Conservation (phyloP, 2,329 filamentous ascomycete species). For the Fonsecaea erecta region DNA sequence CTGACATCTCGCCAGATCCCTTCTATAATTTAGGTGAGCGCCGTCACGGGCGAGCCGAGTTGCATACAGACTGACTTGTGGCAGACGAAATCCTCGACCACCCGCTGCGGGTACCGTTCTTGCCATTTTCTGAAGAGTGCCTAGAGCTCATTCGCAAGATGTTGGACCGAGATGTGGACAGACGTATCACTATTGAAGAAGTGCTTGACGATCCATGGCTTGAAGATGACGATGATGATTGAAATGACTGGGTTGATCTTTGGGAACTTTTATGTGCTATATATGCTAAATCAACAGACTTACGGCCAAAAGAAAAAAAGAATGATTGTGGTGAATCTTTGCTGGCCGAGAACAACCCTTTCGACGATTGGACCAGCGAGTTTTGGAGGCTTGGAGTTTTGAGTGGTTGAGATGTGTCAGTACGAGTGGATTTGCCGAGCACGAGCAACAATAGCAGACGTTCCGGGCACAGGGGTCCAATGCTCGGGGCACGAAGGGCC, state of each 20-base stretch:
- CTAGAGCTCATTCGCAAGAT: conserved; percentile 90
- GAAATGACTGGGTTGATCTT: background rate
- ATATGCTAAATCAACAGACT: conserved; percentile 7
- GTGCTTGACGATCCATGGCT: conserved; percentile 89
- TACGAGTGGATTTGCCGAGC: background rate
- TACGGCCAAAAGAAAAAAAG: background rate
- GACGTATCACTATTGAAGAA: conserved; percentile 81
- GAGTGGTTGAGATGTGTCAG: background rate
- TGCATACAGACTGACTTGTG: conserved; percentile 54
- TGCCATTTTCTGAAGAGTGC: conserved; percentile 73
- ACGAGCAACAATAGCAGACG: background rate
- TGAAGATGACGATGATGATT: conserved; percentile 35
- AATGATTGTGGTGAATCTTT: background rate
- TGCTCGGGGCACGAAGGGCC: background rate
- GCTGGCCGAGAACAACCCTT: background rate
- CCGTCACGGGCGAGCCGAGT: background rate
- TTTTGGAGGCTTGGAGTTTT: background rate
- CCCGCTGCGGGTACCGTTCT: conserved; percentile 82
- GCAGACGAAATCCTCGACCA: conserved; percentile 93
- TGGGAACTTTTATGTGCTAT: conserved; percentile 3
- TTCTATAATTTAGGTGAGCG: conserved; percentile 33
- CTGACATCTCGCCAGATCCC: conserved; percentile 23
- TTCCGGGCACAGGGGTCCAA: background rate
- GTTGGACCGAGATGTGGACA: conserved; percentile 86
- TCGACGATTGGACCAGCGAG: background rate